Percentiles rank a stretch among this genome's conserved stretches.
Evolutionary conservation across 2,329 filamentous ascomycete species (phyloP).

Genomic region (Epichloe gansuensis): DNA sequence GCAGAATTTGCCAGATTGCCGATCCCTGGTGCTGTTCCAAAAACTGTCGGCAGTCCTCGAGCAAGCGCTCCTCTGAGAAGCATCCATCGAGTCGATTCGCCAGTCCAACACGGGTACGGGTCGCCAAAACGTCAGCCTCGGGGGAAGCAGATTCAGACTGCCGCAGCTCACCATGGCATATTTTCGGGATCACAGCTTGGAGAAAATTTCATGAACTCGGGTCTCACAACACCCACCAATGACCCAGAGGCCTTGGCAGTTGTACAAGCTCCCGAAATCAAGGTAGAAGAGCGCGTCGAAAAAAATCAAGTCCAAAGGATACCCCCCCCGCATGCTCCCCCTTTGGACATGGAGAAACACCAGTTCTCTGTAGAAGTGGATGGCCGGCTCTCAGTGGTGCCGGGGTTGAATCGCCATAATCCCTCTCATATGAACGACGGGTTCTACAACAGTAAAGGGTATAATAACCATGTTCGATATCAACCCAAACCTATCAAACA

Average conservation of each 20-base stretch:
- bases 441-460: constrained; percentile 15
- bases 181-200: constrained; percentile 27
- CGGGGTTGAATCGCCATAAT: constrained; percentile 13
- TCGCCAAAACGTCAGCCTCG: constrained; percentile 11
- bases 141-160: background rate
- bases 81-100: constrained; percentile 13
- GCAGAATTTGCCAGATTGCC: constrained; percentile 23
- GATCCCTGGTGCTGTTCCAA: constrained; percentile 18
- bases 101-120: constrained; percentile 1
- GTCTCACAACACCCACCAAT: constrained; percentile 23
- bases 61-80: constrained; percentile 4
- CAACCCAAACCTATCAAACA: constrained; percentile 9
- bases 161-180: constrained; percentile 11
- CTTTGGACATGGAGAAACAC: background rate
- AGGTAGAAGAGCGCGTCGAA: constrained; percentile 2
- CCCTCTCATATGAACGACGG: constrained; percentile 20
- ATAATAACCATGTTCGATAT: constrained; percentile 10
- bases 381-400: constrained; percentile 19
- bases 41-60: constrained; percentile 1
- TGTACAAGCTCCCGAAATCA: constrained; percentile 5
- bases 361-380: constrained; percentile 3
- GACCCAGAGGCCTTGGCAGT: constrained; percentile 12
- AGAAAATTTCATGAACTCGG: constrained; percentile 27
- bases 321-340: background rate
- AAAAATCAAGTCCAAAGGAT: background rate